These are phyloP conservation scores for Annulohypoxylon bovei DNA, from an alignment of 495 filamentous ascomycete genomes.

Conservation along the genomic window DNA sequence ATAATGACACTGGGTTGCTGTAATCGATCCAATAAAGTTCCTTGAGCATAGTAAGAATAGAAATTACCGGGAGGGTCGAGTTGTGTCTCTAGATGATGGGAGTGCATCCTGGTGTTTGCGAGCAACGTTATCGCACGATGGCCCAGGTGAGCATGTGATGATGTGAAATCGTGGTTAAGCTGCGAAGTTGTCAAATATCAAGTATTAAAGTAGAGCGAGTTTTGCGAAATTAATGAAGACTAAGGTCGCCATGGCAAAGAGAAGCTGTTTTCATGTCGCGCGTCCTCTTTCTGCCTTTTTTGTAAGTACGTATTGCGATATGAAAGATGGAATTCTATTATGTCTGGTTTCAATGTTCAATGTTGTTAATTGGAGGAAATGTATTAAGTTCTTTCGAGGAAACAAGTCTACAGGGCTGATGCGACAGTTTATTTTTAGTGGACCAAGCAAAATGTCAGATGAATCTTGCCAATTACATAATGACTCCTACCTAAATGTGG, in stretches of 20 bases:
- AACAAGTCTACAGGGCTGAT: slow-evolving; percentile 28
- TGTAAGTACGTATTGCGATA: slow-evolving; percentile 18
- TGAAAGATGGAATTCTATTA: slow-evolving; percentile 10
- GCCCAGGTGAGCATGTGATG: slow-evolving; percentile 32
- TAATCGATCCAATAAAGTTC: slow-evolving; percentile 44
- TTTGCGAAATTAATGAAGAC: slow-evolving; percentile 7
- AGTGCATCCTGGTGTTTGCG: slow-evolving; percentile 42
- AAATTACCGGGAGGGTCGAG: slow-evolving; percentile 33
- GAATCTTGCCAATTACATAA: slow-evolving; percentile 4
- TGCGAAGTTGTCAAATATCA: not conserved
- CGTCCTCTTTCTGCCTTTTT: not conserved
- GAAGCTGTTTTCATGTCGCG: slow-evolving; percentile 7
- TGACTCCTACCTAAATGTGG: not conserved
- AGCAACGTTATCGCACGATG: slow-evolving; percentile 3
- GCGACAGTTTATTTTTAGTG: slow-evolving; percentile 29
- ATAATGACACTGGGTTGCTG: slow-evolving; percentile 50
- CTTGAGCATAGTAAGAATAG: slow-evolving; percentile 31
- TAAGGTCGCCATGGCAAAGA: slow-evolving; percentile 31
- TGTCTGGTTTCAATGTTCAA: not conserved
- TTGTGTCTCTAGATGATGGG: slow-evolving; percentile 42
- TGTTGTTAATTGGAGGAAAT: slow-evolving; percentile 16
- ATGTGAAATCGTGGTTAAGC: slow-evolving; percentile 17
- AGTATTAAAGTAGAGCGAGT: slow-evolving; percentile 18
- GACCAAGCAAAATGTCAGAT: not conserved
- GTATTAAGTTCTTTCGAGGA: too few relatives aligned